A percentile compares a stretch with the other conserved stretches of the same genome.
These are phyloP conservation scores for Brassica carinata DNA, from an alignment of 345 rosid genomes.

Conservation along the genomic window DNA sequence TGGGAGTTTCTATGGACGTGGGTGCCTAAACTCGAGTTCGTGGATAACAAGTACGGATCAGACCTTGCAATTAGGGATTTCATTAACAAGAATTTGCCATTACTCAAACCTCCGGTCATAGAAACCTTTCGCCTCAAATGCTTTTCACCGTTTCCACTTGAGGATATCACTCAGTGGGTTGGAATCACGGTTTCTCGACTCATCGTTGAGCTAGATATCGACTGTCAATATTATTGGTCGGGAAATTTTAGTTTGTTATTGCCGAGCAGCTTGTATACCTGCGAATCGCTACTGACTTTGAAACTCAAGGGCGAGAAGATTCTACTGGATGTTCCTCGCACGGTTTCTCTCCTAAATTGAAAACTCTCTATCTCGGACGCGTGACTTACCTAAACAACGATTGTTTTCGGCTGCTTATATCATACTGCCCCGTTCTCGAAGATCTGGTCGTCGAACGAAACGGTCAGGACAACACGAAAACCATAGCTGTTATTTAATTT, in stretches of 20 bases:
- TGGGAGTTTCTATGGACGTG: background rate
- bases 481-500: background rate
- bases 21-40: background rate
- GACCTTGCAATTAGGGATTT: background rate
- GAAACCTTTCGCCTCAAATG: background rate
- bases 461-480: background rate
- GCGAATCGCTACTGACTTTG: constrained; percentile 10
- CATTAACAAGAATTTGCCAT: background rate
- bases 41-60: background rate
- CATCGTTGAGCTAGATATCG: background rate
- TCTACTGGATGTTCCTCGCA: constrained; percentile 8
- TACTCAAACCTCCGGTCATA: background rate
- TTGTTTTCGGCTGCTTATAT: background rate
- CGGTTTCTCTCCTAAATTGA: background rate
- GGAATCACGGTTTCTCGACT: background rate
- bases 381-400: background rate
- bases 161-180: background rate
- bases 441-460: background rate
- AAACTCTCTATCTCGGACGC: background rate
- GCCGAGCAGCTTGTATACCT: constrained; percentile 12
- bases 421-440: background rate
- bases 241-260: background rate
- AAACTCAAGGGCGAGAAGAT: background rate
- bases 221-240: background rate
- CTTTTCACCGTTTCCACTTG: background rate